Evolutionary conservation across 192 early-diverging fungal species (phyloP), one percentile per base, ranked within the genome.

Genomic region (Phycomyces nitens): DNA sequence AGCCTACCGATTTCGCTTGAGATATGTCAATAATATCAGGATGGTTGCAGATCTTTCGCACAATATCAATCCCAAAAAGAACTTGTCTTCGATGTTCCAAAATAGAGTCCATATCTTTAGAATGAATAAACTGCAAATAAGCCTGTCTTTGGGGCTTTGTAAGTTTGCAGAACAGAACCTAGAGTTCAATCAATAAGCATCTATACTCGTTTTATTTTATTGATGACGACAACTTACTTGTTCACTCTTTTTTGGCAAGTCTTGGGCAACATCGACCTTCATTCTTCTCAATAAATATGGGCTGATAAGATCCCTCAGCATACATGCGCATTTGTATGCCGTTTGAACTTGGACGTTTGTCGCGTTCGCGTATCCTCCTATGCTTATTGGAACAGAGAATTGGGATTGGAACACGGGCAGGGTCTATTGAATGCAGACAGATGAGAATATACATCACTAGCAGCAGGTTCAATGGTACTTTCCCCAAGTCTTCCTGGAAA

Each of bases 11-110:
- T 1, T 54, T 22, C 0, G n/a, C 11, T n/a, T n/a, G 52, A 12
- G 80, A 71, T 16, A 74, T 42, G 14, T 72, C 60, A 11, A 88
- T 40, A 15, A 94, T 72, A 68, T 98, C 95, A 0, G 93, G 94
- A 61, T 99, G 97, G 68, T 99, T 97, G 70, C 97, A 99, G 24
- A 97, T 95, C 79, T 99, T 98, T 53, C 95, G 80, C 10, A 95
- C 83, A 51, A 92, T 81, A 63, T 97, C 95, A 57, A 97, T 95
- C 12, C 94, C 95, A 72, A 76, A 90, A 26, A 97, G 75, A 26
- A 90, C 90, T 51, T 97, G 88, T 53, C 90, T 77, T 47, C 86
- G 86, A 0, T 94, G 92, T 10, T 81, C 72, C 66, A 97, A 64
- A 23, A 97, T 96, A 14, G 83, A 72, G 23, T 79, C 79, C 74